phyloP scores from a whole-genome alignment of 768 basidiomycete genomes.

The Trametes gibbosa region DNA sequence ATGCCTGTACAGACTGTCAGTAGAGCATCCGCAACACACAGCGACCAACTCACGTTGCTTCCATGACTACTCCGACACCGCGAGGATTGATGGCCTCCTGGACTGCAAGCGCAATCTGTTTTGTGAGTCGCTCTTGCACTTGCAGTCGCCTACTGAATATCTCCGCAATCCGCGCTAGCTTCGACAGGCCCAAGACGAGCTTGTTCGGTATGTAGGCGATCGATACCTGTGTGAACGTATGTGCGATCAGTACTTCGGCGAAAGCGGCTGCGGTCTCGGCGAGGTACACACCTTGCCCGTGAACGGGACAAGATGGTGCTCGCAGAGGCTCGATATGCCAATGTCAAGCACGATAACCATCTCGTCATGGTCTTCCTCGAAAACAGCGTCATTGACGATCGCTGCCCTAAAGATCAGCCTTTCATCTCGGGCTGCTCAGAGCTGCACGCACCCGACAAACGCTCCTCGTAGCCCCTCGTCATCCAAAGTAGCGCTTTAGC shows the following conservation, averaged over 20 bases:
- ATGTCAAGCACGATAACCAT: constrained; percentile 99
- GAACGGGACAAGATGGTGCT: constrained; percentile 98
- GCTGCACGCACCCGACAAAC: constrained; percentile 64
- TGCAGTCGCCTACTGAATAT: constrained; percentile 94
- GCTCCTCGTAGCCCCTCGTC: constrained; percentile 98
- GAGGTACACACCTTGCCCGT: constrained; percentile 80
- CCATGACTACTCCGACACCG: constrained; percentile 99
- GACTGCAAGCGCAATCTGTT: constrained; percentile 96
- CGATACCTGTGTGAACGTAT: constrained; percentile 60
- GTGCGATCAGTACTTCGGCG: no score
- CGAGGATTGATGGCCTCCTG: constrained; percentile 97
- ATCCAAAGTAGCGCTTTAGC: constrained; percentile 98
- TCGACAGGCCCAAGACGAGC: constrained; percentile 91
- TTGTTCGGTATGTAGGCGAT: constrained; percentile 98
- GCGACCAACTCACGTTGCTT: constrained; percentile 76
- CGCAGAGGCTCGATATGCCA: constrained; percentile 94
- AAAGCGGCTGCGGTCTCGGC: no score
- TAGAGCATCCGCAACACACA: constrained; percentile 11
- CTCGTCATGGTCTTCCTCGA: constrained; percentile 98
- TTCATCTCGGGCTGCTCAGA: background rate
- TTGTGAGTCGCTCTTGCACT: constrained; percentile 96
- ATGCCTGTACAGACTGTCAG: constrained; percentile 52
- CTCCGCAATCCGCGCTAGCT: constrained; percentile 95
- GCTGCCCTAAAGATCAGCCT: constrained; percentile 45
- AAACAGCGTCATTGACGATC: constrained; percentile 97